Base-by-base conservation (phyloP, 208 protist species). In the Leishmania turanica region DNA sequence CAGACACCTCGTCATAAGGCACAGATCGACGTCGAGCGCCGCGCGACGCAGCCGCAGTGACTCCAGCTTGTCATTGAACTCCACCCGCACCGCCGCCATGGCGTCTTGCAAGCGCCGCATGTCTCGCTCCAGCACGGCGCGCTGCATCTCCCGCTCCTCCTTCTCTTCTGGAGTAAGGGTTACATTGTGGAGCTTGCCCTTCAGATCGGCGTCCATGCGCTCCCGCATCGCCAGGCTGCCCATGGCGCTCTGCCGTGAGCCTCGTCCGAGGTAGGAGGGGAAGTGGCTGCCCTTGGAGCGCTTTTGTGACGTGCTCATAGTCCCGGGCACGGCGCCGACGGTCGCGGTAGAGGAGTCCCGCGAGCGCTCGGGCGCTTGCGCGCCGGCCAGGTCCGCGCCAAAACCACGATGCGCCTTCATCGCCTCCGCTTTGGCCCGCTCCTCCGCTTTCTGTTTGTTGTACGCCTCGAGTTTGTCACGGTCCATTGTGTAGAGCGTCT, bases 11-110 rank as follows among this genome's bases (percentile, higher is more conserved):
- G 99, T 96, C 5, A 96, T 94, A 45, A 97, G 90, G 84, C 99
- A 99, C 5, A 99, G 80, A 84, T 99, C 98, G 3, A 90, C 92
- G 75, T 99, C 98, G 34, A 99, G 88, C 45, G 85, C 81, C 27
- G 95, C 92, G 47, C 97, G 96, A 64, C 98, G 94, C 5, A 89
- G 82, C 47, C 93, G 82, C 49, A 99, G 87, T 3, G 90, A 74
- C 53, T 92, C 89, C 34, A 99, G 82, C 34, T 91, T 84, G 27
- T 81, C 73, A 81, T 99, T 97, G 83, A 98, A 98, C 54, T 85
- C 84, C 0, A 64, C 62, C 70, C 93, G 91, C 27, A 96, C 80
- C 11, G 84, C 60, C 24, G 84, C 45, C 58, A 92, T 88, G 71
- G 91, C 87, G 8, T 75, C 66, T 31, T 89, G 51, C 7, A 98